Base-by-base conservation (phyloP, 2,329 filamentous ascomycete genomes). In the Biscogniauxia mediterranea region DNA sequence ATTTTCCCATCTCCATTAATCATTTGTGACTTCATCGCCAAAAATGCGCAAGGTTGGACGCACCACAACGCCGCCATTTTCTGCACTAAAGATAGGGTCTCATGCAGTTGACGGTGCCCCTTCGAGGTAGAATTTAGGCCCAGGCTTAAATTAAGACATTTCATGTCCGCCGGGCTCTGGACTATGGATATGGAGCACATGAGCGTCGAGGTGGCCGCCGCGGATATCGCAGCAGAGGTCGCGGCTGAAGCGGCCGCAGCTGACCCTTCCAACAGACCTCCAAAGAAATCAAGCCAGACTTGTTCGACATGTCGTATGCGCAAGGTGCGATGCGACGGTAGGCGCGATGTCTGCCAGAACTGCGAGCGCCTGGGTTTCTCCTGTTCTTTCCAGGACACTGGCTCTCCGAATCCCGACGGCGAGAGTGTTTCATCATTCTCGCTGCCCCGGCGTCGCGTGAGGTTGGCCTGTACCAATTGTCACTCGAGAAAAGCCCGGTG, bases 251-350 rank as follows among this genome's bases (percentile, higher is more conserved):
- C 69, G 26, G 72, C 71, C 55, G 72, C 68, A 46, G 68, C 71
- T 63, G 72, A 74, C 60, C 71, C 72, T 59, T 65, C 71, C 54
- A 74, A 74, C 67, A 65, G 71, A 52, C 66, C 69, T 46, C 69
- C 69, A 5, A 74, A 73, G 59, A 73, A 73, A 54, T 68, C 71
- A n/a, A 72, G 71, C 58, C 71, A 73, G 63, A 85, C 83, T n/a
- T 85, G 83, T 69, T 77, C 80, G 64, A 83, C 82, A 11, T 85
- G 82, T 64, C 80, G 82, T 21, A 77, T 80, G 55, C 81, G 83
- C 69, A 86, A 86, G 72, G 84, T 86, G 20, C 82, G 83, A 54
- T 86, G 84, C 74, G 82, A 85, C 68, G 82, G 83, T 42, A 76
- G 79, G 13, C 80, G 80, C 50, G 77, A 80, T 55, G 74, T 82